Conservation (phyloP, 257 asterid species). For the Linderniella brevidens region DNA sequence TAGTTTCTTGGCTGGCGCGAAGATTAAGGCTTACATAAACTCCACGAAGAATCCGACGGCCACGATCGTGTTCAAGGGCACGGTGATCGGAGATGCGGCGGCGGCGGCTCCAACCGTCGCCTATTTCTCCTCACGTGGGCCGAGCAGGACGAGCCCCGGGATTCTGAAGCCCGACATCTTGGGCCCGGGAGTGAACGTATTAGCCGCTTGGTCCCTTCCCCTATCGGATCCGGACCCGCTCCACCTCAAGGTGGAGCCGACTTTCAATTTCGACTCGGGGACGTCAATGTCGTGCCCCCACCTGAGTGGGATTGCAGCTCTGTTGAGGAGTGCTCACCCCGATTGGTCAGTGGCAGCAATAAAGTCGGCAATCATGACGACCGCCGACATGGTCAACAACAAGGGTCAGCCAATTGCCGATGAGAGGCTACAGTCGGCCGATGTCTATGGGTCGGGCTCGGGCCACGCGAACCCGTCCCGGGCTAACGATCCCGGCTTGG, state of each 20-base stretch:
- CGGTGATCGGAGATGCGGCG: conserved; percentile 17
- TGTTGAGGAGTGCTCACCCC: conserved; percentile 30
- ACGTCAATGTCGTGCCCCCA: conserved; percentile 53
- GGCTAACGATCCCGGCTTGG: conserved; percentile 31
- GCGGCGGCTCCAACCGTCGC: conserved; percentile 20
- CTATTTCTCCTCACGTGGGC: conserved; percentile 35
- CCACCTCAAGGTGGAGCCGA: not conserved
- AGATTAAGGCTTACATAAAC: conserved; percentile 22
- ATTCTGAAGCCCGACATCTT: conserved; percentile 35
- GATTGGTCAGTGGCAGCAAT: conserved; percentile 41
- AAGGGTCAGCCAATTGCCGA: conserved; percentile 14
- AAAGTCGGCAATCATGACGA: conserved; percentile 38
- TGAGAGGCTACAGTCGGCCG: conserved; percentile 18
- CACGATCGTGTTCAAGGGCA: conserved; percentile 18
- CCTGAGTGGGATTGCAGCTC: conserved; percentile 30
- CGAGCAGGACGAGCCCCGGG: conserved; percentile 26
- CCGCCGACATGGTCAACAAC: conserved; percentile 11
- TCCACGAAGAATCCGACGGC: conserved; percentile 20
- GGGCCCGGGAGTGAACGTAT: conserved; percentile 35
- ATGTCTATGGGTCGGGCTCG: conserved; percentile 23
- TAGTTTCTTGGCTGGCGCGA: conserved; percentile 18
- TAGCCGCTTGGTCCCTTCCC: conserved; percentile 29
- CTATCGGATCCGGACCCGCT: conserved; percentile 11
- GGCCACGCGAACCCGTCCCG: conserved; percentile 35
- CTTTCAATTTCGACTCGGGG: conserved; percentile 29